phyloP scores from a whole-genome alignment of 257 asterid species.

The Nyctanthes arbortristis region DNA sequence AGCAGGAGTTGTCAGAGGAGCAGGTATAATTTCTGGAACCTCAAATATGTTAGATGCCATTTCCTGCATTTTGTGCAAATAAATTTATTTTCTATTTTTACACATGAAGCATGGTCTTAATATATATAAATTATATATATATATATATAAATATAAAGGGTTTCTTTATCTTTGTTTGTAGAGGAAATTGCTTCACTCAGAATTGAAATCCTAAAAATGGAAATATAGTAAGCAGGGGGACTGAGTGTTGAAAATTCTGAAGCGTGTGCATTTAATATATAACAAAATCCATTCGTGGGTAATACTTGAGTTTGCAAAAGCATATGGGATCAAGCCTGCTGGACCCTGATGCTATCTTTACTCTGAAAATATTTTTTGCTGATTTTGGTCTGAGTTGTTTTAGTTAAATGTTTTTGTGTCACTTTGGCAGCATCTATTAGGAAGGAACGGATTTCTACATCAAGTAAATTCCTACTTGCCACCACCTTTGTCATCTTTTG shows the following conservation, averaged over 20 bases:
- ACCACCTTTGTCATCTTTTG: slow-evolving; percentile 17
- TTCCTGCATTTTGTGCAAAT: background rate
- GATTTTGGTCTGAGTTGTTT: background rate
- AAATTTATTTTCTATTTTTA: background rate
- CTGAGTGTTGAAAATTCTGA: background rate
- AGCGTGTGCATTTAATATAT: background rate
- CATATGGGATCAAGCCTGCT: background rate
- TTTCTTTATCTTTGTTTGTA: background rate
- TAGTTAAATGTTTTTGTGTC: background rate
- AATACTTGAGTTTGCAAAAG: background rate
- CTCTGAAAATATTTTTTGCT: slow-evolving; percentile 4
- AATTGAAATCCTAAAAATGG: background rate
- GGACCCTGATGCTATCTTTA: background rate
- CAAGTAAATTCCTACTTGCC: slow-evolving; percentile 28
- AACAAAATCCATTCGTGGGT: background rate
- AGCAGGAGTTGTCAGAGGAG: slow-evolving; percentile 34
- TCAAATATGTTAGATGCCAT: background rate
- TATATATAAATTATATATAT: background rate
- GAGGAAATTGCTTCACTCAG: slow-evolving; percentile 1
- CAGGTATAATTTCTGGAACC: slow-evolving; percentile 23
- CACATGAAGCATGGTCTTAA: too few relatives aligned
- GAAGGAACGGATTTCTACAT: slow-evolving; percentile 19
- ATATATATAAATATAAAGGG: too few relatives aligned
- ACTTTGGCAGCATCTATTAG: slow-evolving; percentile 27
- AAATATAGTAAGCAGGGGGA: background rate